A percentile compares a stretch with the other conserved stretches of the same genome.
These are phyloP conservation scores for Clarkia xantiana DNA, from an alignment of 345 rosid species.

Conservation along the genomic window DNA sequence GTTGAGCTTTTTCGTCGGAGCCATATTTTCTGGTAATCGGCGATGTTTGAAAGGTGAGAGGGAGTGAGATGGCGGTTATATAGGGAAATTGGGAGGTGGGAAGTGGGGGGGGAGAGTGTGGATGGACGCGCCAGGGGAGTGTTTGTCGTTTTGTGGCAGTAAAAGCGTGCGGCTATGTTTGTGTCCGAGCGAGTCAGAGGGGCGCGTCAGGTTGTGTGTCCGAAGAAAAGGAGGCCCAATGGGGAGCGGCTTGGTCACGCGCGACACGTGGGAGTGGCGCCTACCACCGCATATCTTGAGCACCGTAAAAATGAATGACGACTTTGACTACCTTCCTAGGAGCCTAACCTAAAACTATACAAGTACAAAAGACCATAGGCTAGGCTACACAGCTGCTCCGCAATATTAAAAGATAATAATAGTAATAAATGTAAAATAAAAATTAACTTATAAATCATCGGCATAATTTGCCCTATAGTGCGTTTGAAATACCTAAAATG, in stretches of 20 bases:
- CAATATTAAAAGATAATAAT: too few relatives aligned
- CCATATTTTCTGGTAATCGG: conserved; percentile 1
- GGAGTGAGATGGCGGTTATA: background rate
- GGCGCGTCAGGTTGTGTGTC: background rate
- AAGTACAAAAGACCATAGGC: too few relatives aligned
- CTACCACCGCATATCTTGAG: conserved; percentile 4
- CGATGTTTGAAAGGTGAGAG: background rate
- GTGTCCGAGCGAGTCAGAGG: background rate
- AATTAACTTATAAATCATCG: too few relatives aligned
- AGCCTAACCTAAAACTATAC: too few relatives aligned
- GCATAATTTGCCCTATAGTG: too few relatives aligned
- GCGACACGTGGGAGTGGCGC: conserved; percentile 1
- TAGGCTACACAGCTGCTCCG: too few relatives aligned
- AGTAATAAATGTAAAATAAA: too few relatives aligned
- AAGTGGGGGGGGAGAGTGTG: background rate
- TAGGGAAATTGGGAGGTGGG: background rate
- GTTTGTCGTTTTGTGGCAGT: background rate
- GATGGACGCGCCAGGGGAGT: background rate
- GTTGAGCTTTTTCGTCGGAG: conserved; percentile 2
- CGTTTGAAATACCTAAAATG: too few relatives aligned
- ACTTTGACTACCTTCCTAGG: too few relatives aligned
- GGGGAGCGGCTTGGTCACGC: conserved; percentile 1
- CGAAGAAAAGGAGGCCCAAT: background rate
- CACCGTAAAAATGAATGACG: conserved; percentile 1
- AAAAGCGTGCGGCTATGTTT: background rate